These are phyloP conservation scores for Metrosideros polymorpha DNA, from an alignment of 441 rosid species.

Conservation along the genomic window DNA sequence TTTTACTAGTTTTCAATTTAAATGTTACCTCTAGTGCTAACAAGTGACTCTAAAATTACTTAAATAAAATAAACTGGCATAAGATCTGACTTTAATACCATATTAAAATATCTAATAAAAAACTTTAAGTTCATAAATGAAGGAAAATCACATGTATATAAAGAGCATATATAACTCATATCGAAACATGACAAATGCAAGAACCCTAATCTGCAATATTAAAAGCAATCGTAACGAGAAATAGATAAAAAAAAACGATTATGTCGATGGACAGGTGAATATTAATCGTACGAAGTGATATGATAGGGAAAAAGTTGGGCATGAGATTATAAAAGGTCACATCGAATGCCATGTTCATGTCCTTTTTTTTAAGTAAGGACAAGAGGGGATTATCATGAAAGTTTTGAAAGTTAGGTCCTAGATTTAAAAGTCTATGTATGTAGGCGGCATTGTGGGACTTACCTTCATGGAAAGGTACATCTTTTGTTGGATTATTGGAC, in stretches of 20 bases:
- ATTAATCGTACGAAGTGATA: fast-evolving
- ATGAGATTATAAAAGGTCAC: neutral
- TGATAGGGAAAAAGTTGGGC: neutral
- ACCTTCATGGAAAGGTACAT: neutral
- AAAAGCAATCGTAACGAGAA: neutral
- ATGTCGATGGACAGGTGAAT: fast-evolving
- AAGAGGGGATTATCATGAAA: neutral
- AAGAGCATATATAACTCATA: neutral
- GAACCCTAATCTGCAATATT: neutral
- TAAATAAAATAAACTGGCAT: neutral
- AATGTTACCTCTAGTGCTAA: neutral
- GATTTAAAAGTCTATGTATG: neutral
- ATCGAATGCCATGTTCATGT: neutral
- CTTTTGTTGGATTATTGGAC: neutral
- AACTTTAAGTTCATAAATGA: neutral
- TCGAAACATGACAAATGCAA: neutral
- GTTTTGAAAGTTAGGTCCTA: neutral
- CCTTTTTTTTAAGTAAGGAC: neutral
- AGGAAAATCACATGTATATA: fast-evolving
- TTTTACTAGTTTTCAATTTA: neutral
- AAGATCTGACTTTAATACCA: fast-evolving
- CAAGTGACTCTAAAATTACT: neutral
- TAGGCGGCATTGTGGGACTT: neutral
- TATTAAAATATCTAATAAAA: fast-evolving
- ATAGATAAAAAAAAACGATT: neutral